phyloP scores from a whole-genome alignment of 179 eudicot genomes.

The Beta lomatogona region DNA sequence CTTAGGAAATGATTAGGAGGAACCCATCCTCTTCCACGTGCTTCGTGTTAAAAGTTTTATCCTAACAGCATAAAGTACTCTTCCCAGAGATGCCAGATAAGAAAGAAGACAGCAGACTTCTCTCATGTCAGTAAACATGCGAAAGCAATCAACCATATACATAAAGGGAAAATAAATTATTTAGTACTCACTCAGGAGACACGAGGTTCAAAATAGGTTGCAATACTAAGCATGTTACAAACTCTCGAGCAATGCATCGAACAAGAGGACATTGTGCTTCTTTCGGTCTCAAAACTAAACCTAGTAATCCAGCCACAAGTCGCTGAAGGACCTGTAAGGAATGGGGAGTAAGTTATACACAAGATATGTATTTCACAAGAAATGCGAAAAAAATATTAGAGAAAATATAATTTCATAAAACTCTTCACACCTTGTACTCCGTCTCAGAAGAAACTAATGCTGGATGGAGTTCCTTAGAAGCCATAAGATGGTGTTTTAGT shows the following conservation, averaged over 20 bases:
- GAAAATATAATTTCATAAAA: conserved; percentile 28
- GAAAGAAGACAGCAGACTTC: too few relatives aligned
- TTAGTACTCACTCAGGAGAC: conserved; percentile 77
- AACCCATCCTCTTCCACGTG: not conserved
- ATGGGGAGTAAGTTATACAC: conserved; percentile 27
- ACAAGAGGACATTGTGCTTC: conserved; percentile 95
- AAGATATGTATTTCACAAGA: conserved; percentile 14
- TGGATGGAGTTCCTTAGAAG: conserved; percentile 92
- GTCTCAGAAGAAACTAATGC: conserved; percentile 87
- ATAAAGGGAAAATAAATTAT: not conserved
- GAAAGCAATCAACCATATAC: conserved; percentile 12
- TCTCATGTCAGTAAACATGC: conserved; percentile 7
- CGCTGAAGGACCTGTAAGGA: conserved; percentile 71
- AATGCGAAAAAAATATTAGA: conserved; percentile 5
- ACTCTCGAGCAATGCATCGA: conserved; percentile 89
- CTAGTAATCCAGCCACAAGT: conserved; percentile 72
- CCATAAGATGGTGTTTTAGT: conserved; percentile 83
- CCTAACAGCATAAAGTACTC: conserved; percentile 7
- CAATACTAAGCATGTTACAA: conserved; percentile 84
- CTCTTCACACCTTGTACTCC: conserved; percentile 94
- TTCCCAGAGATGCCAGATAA: not conserved
- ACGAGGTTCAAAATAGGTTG: conserved; percentile 91
- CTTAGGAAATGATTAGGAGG: not conserved
- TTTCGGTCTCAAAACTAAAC: conserved; percentile 73
- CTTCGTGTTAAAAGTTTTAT: not conserved